These are phyloP conservation scores for Favolaschia claudopus DNA, from an alignment of 768 basidiomycete genomes.

Conservation along the genomic window DNA sequence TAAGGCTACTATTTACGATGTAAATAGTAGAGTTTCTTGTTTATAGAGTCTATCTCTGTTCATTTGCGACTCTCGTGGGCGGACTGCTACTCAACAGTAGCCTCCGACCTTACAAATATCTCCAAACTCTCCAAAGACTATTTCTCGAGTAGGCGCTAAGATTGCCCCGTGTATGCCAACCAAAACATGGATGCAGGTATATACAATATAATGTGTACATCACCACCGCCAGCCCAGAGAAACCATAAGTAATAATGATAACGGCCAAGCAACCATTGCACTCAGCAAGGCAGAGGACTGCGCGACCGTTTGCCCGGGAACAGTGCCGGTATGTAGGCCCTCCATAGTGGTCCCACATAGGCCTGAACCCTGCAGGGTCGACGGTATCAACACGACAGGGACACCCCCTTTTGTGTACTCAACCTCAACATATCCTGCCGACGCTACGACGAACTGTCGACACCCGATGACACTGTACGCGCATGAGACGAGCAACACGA, in stretches of 20 bases:
- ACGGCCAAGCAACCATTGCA: not conserved
- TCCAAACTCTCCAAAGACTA: conserved; percentile 7
- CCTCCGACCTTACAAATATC: not conserved
- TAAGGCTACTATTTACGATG: too few relatives aligned
- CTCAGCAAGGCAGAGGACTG: conserved; percentile 5
- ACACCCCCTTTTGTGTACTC: conserved; percentile 71
- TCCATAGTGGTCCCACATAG: conserved; percentile 40
- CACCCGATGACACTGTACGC: conserved; percentile 65
- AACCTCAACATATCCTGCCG: conserved; percentile 65
- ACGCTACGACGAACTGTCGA: conserved; percentile 71
- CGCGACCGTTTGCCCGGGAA: not conserved
- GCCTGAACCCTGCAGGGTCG: conserved; percentile 43
- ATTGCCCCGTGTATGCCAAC: too few relatives aligned
- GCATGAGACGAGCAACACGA: not conserved
- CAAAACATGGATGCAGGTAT: too few relatives aligned
- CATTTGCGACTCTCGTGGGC: not conserved
- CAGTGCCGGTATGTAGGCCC: conserved; percentile 2
- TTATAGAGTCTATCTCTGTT: not conserved
- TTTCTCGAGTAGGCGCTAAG: too few relatives aligned
- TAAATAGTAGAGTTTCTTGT: too few relatives aligned
- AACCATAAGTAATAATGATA: conserved; percentile 11
- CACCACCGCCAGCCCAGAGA: conserved; percentile 6
- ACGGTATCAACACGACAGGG: conserved; percentile 59
- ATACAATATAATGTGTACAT: not conserved
- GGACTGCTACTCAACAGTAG: not conserved